phyloP scores from a whole-genome alignment of 2,329 filamentous ascomycete species.

The Colletotrichum godetiae region DNA sequence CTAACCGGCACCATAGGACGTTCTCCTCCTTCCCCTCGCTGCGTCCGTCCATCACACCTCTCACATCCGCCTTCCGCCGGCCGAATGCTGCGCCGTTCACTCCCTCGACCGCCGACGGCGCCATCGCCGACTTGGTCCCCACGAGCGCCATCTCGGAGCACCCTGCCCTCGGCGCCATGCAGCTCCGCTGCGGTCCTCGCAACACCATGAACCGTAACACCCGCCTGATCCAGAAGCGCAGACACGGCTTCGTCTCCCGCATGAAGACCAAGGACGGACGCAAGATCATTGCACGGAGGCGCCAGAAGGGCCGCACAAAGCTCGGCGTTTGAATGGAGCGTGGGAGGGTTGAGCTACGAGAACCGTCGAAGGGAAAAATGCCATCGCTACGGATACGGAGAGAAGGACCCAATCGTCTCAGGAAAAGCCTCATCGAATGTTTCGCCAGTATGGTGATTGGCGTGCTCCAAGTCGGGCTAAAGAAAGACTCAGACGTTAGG shows the following conservation, averaged over 20 bases:
- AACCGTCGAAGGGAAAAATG: not conserved
- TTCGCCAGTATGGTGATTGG: not conserved
- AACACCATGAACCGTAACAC: conserved; percentile 67
- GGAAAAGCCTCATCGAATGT: not conserved
- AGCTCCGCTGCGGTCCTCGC: conserved; percentile 69
- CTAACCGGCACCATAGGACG: conserved; percentile 46
- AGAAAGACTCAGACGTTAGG: not conserved
- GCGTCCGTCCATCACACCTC: conserved; percentile 56
- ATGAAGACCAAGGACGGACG: conserved; percentile 61
- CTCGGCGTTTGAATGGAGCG: conserved; percentile 40
- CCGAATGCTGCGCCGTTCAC: conserved; percentile 45
- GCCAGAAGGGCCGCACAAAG: conserved; percentile 62
- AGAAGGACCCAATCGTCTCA: too few relatives aligned
- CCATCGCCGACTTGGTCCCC: conserved; percentile 57
- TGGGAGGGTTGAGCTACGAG: not conserved
- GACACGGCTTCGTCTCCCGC: conserved; percentile 67
- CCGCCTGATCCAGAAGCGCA: conserved; percentile 68
- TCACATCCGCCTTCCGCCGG: conserved; percentile 45
- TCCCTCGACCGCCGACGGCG: conserved; percentile 39
- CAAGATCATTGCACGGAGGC: conserved; percentile 64
- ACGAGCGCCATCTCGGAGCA: conserved; percentile 60
- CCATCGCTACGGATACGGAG: too few relatives aligned
- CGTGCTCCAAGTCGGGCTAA: not conserved
- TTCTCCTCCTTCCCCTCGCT: conserved; percentile 63
- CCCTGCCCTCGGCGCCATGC: conserved; percentile 61